A percentile compares a stretch with the other conserved stretches of the same genome.
Evolutionary conservation across 1,284 basidiomycete species (phyloP).

Genomic region (Heterobasidion irregulare): DNA sequence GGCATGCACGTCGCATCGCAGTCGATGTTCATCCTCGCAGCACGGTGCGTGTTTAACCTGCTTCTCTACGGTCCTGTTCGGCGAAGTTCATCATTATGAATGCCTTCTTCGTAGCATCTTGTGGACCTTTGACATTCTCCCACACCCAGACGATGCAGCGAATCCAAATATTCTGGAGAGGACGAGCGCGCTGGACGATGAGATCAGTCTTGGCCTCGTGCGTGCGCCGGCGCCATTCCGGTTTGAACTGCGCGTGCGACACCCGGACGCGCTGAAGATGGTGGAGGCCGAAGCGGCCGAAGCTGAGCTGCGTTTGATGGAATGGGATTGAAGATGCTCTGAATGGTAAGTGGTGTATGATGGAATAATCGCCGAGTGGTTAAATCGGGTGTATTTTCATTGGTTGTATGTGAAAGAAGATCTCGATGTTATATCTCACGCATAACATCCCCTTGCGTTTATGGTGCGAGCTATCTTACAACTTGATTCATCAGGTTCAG

Average conservation of each 20-base stretch:
- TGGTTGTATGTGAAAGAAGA: no score
- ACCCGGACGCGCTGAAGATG: slow-evolving; percentile 6
- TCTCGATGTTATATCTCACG: no score
- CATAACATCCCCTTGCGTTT: no score
- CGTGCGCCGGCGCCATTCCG: slow-evolving; percentile 6
- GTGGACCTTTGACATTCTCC: slow-evolving; percentile 12
- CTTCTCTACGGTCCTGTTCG: background rate
- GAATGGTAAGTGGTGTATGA: background rate
- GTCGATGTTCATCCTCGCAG: slow-evolving; percentile 12
- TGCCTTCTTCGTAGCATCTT: slow-evolving; percentile 3
- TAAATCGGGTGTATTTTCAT: no score
- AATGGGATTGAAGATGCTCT: slow-evolving; percentile 9
- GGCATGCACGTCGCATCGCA: slow-evolving; percentile 16
- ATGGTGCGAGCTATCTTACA: no score
- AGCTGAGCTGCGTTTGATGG: slow-evolving; percentile 11
- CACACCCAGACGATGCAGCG: background rate
- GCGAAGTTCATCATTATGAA: background rate
- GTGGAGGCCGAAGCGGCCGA: slow-evolving; percentile 10
- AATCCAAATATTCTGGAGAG: background rate
- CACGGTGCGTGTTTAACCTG: slow-evolving; percentile 4
- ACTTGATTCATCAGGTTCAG: no score
- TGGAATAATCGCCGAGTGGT: no score
- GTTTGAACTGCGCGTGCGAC: slow-evolving; percentile 4
- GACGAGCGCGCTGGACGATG: background rate
- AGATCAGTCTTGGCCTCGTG: slow-evolving; percentile 3